Evolutionary conservation across 768 basidiomycete genomes (phyloP).

Genomic region (Boletus sp.): DNA sequence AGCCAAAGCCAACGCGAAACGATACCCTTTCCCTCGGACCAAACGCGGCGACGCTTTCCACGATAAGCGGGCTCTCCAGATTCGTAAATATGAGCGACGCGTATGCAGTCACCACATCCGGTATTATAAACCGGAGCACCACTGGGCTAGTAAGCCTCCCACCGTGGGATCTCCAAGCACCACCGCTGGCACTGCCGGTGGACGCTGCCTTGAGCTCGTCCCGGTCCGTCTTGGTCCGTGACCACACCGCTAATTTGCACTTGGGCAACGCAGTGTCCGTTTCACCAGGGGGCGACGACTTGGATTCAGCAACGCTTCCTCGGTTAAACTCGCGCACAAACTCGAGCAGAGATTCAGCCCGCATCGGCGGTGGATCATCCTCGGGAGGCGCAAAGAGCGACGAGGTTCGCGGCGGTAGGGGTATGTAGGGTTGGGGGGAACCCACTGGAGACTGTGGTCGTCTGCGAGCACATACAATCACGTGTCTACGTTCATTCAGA

Average conservation of each 20-base stretch:
- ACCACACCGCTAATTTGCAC: constrained; percentile 56
- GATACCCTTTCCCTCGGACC: constrained; percentile 68
- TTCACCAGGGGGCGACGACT: neutral
- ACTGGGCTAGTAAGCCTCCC: constrained; percentile 25
- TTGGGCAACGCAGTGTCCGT: constrained; percentile 1
- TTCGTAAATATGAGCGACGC: constrained; percentile 44
- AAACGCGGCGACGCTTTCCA: constrained; percentile 67
- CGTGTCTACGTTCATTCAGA: neutral
- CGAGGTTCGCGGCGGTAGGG: constrained; percentile 35
- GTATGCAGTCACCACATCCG: constrained; percentile 66
- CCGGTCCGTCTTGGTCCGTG: constrained; percentile 25
- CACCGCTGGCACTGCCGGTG: neutral
- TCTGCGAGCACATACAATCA: constrained; percentile 27
- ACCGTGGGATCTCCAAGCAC: constrained; percentile 6
- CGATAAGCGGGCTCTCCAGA: constrained; percentile 39
- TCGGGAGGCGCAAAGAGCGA: constrained; percentile 44
- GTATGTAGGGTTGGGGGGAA: constrained; percentile 57
- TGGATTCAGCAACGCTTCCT: constrained; percentile 14
- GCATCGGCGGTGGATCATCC: constrained; percentile 37
- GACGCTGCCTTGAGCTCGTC: constrained; percentile 7
- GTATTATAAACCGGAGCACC: constrained; percentile 56
- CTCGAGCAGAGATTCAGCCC: constrained; percentile 42
- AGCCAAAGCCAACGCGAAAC: neutral
- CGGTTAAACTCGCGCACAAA: constrained; percentile 62
- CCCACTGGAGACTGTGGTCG: constrained; percentile 50